Evolutionary conservation across 2,329 filamentous ascomycete species (phyloP), one percentile per base, ranked within the genome.

Genomic region (Grosmannia clavigera): DNA sequence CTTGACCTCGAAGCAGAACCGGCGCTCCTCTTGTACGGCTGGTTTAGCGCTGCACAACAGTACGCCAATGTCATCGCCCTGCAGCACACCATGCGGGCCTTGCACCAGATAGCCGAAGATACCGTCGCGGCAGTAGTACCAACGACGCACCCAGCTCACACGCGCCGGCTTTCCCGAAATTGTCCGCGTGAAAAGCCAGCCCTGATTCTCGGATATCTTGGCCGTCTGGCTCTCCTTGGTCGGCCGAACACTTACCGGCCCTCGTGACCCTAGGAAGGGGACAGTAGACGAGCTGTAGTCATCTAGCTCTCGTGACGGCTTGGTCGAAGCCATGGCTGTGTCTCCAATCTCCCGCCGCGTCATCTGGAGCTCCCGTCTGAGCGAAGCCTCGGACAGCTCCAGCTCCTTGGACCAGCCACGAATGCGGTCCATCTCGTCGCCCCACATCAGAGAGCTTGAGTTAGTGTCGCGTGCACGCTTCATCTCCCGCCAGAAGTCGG

Each of bases 1-100:
- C 77, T 97, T 99, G 68, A 99, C 88, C 73, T 99, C 94, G 68
- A 99, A 96, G 70, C 94, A 97, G 73, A 97, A 99, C 19, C 94
- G 83, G 48, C 94, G 84, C 68, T 99, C 94, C 73, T 99, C 94
- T 65, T 90, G 86, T 58, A 95, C 87, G 0, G 92, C 91, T 22
- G 92, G 91, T 67, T 92, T 90, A 56, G 94, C 88, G 68, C 90
- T 95, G 75, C 94, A 99, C 48, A 99, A 83, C 58, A 99, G 75
- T 3, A 99, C 92, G 50, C 94, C 94, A 62, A 96, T 95, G 74
- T 95, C 91, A 68, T 99, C 94, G 55, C 91, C 95, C 71, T 97
- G 92, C 66, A 97, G 84, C 27, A 99, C 94, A 40, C 91, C 92
- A 61, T 92, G 84, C 0, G 84, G 77, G 3, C 89, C 88, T 67